These are phyloP conservation scores for Penicillium silybi DNA, from an alignment of 495 filamentous ascomycete species.

Conservation along the genomic window DNA sequence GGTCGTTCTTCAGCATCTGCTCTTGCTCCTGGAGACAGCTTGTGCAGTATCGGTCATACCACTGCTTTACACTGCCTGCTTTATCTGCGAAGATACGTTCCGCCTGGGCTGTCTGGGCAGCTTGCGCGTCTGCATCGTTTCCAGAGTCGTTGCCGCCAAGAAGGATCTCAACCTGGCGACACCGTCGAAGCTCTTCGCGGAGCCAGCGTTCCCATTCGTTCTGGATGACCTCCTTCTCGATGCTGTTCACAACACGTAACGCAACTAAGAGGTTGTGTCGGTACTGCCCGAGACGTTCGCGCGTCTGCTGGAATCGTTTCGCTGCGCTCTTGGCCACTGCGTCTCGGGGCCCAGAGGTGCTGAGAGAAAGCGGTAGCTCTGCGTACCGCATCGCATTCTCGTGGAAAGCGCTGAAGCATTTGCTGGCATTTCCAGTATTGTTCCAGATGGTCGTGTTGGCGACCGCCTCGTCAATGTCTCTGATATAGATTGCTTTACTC, in stretches of 20 bases:
- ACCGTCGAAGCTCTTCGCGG: conserved; percentile 62
- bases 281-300: conserved; percentile 76
- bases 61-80: conserved; percentile 51
- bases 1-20: conserved; percentile 17
- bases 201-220: conserved; percentile 94
- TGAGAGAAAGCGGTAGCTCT: conserved; percentile 26
- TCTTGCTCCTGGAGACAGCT: conserved; percentile 64
- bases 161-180: conserved; percentile 56
- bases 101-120: conserved; percentile 18
- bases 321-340: conserved; percentile 55
- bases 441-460: conserved; percentile 39
- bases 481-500: conserved; percentile 78
- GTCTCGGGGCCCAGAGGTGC: conserved; percentile 33
- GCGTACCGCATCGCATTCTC: conserved; percentile 34
- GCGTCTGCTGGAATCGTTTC: conserved; percentile 66
- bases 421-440: conserved; percentile 31
- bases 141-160: conserved; percentile 32
- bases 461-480: conserved; percentile 71
- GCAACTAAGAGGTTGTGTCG: conserved; percentile 92
- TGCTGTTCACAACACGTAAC: conserved; percentile 80
- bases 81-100: conserved; percentile 35
- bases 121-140: conserved; percentile 24
- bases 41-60: conserved; percentile 69
- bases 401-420: conserved; percentile 45
- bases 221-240: conserved; percentile 78